phyloP scores from a whole-genome alignment of 2,329 filamentous ascomycete species.

The Sclerotinia trifoliorum region DNA sequence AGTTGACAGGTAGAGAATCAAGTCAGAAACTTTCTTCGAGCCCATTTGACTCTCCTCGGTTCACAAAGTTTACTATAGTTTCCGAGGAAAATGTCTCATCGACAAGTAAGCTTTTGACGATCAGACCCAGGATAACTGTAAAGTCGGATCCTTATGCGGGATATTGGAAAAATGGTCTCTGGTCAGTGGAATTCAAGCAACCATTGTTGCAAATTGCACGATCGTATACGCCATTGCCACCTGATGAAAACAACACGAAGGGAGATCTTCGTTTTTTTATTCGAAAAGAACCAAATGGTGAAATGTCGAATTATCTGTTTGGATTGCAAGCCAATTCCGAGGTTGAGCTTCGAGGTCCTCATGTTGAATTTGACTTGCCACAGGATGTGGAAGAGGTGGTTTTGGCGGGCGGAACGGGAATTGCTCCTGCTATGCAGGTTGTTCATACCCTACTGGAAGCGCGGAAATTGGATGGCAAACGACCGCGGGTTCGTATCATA shows the following conservation, averaged over 20 bases:
- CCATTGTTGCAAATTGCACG: conserved; percentile 89
- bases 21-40: neutral
- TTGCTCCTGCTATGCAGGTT: conserved; percentile 84
- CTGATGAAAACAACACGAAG: conserved; percentile 40
- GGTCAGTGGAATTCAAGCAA: conserved; percentile 92
- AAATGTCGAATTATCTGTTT: conserved; percentile 81
- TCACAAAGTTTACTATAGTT: conserved; percentile 65
- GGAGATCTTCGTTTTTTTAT: conserved; percentile 69
- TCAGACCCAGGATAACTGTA: conserved; percentile 45
- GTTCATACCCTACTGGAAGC: conserved; percentile 59
- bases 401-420: conserved; percentile 82
- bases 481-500: conserved; percentile 64
- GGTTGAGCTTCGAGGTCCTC: conserved; percentile 77
- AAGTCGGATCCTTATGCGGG: conserved; percentile 41
- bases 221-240: conserved; percentile 85
- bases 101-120: conserved; percentile 66
- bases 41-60: conserved; percentile 57
- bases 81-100: conserved; percentile 62
- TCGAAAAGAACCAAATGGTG: conserved; percentile 73
- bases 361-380: conserved; percentile 63
- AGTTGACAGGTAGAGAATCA: neutral
- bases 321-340: conserved; percentile 58
- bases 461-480: conserved; percentile 35
- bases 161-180: conserved; percentile 65
- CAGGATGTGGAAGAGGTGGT: conserved; percentile 58